A percentile compares a stretch with the other conserved stretches of the same genome.
Evolutionary conservation across 2,329 filamentous ascomycete genomes (phyloP).

Genomic region (Fusarium zealandicum): DNA sequence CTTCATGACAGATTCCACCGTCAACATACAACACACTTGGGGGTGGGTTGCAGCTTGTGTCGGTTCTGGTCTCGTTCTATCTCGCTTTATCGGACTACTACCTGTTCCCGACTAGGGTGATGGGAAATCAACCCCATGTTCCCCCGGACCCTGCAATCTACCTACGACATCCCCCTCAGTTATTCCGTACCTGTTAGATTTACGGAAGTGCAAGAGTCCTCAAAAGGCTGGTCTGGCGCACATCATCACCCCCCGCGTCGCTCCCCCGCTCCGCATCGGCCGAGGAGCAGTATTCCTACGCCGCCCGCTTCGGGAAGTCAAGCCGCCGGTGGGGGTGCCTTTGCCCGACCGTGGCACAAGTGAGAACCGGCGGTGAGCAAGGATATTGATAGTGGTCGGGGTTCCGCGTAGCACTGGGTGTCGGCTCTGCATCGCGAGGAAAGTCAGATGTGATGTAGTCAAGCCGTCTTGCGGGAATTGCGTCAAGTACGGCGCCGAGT

Average conservation of each 20-base stretch:
- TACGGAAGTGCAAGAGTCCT: slow-evolving; percentile 4
- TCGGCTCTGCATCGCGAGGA: slow-evolving; percentile 50
- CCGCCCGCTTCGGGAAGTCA: slow-evolving; percentile 31
- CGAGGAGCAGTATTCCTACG: slow-evolving; percentile 12
- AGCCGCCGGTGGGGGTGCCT: slow-evolving; percentile 28
- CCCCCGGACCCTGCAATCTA: slow-evolving; percentile 22
- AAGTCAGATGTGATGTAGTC: slow-evolving; percentile 55
- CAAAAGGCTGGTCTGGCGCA: slow-evolving; percentile 16
- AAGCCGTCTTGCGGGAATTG: slow-evolving; percentile 52
- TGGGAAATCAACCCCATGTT: slow-evolving; percentile 14
- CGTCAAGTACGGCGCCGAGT: slow-evolving; percentile 48
- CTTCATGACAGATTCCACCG: no score
- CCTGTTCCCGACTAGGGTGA: neutral
- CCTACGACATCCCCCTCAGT: neutral
- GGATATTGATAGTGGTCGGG: slow-evolving; percentile 46
- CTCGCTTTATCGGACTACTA: neutral
- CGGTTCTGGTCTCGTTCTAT: neutral
- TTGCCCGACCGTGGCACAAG: slow-evolving; percentile 32
- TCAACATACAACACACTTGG: no score
- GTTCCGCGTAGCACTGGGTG: slow-evolving; percentile 50
- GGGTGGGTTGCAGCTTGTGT: neutral
- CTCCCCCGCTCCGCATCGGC: slow-evolving; percentile 7
- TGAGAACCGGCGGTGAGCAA: slow-evolving; percentile 38
- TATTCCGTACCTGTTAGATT: slow-evolving; percentile 17
- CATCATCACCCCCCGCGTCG: slow-evolving; percentile 25